Conservation (phyloP, 768 basidiomycete species). For the Fomitopsis serialis region DNA sequence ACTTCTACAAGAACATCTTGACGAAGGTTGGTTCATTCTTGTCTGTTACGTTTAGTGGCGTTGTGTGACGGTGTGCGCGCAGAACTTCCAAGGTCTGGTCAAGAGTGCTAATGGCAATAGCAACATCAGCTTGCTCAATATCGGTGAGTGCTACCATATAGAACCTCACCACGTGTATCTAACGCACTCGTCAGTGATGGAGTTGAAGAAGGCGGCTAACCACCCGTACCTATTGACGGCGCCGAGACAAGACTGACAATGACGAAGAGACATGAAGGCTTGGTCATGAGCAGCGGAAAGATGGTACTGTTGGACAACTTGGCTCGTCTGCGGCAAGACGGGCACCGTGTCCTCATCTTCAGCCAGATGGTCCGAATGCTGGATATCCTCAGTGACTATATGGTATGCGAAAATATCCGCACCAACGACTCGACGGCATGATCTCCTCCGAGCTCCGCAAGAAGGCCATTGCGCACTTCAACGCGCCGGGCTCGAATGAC, state of each 20-base stretch:
- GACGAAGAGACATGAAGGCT: conserved; percentile 83
- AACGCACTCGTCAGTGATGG: conserved; percentile 65
- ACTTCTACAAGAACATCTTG: conserved; percentile 98
- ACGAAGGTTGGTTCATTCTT: conserved; percentile 55
- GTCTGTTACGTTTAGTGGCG: not conserved
- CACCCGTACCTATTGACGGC: conserved; percentile 98
- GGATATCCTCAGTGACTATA: conserved; percentile 97
- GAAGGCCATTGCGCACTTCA: conserved; percentile 96
- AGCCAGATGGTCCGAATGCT: conserved; percentile 99
- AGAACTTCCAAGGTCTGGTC: conserved; percentile 92
- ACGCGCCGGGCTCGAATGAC: conserved; percentile 86
- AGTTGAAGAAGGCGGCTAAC: conserved; percentile 97
- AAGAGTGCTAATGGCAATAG: conserved; percentile 86
- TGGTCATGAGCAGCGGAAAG: conserved; percentile 98
- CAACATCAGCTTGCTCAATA: conserved; percentile 94
- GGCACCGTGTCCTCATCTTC: conserved; percentile 97
- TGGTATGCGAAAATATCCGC: conserved; percentile 85
- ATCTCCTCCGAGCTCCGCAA: conserved; percentile 91
- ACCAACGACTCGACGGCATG: conserved; percentile 95
- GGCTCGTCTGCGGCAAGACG: conserved; percentile 82
- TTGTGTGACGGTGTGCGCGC: not conserved
- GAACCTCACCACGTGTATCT: too few relatives aligned
- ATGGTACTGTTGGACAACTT: conserved; percentile 98
- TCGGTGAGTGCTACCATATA: too few relatives aligned
- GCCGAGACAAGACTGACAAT: conserved; percentile 66